Evolutionary conservation across 2,329 filamentous ascomycete genomes (phyloP).

Genomic region (Gremmenia infestans): DNA sequence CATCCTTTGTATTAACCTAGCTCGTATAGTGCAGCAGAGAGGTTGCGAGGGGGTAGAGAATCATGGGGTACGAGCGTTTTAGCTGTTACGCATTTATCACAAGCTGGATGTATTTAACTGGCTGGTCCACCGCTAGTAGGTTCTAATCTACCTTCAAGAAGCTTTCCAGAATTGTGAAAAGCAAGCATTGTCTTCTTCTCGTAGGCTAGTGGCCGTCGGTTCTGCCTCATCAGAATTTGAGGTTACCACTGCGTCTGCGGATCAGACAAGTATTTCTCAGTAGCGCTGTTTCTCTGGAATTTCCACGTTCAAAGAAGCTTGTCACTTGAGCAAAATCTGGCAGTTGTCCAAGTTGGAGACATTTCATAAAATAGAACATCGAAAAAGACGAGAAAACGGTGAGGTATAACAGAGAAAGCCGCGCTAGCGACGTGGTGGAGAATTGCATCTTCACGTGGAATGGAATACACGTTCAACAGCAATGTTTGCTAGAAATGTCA

Average conservation of each 20-base stretch:
- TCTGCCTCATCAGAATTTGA: not conserved
- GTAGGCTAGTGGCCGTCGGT: not conserved
- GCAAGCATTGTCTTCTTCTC: slow-evolving; percentile 6
- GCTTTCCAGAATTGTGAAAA: slow-evolving; percentile 5
- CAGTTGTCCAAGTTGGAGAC: not conserved
- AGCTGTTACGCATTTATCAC: not conserved
- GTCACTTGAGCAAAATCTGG: not conserved
- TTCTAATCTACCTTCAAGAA: not conserved
- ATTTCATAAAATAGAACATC: not conserved
- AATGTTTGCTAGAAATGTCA: not conserved
- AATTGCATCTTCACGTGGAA: not conserved
- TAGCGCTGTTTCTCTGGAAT: not conserved
- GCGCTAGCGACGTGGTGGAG: not conserved
- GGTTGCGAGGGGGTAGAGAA: slow-evolving; percentile 13
- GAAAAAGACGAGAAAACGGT: not conserved
- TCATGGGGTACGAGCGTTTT: slow-evolving; percentile 27
- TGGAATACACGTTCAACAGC: not conserved
- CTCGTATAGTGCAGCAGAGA: slow-evolving; percentile 10
- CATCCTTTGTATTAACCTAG: slow-evolving; percentile 4
- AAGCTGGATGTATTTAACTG: not conserved
- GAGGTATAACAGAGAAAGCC: not conserved
- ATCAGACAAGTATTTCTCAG: not conserved
- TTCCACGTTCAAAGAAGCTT: not conserved
- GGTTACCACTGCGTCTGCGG: not conserved
- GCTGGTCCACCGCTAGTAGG: not conserved